Evolutionary conservation across 1,284 basidiomycete genomes (phyloP).

Genomic region (Baeospora myosura): DNA sequence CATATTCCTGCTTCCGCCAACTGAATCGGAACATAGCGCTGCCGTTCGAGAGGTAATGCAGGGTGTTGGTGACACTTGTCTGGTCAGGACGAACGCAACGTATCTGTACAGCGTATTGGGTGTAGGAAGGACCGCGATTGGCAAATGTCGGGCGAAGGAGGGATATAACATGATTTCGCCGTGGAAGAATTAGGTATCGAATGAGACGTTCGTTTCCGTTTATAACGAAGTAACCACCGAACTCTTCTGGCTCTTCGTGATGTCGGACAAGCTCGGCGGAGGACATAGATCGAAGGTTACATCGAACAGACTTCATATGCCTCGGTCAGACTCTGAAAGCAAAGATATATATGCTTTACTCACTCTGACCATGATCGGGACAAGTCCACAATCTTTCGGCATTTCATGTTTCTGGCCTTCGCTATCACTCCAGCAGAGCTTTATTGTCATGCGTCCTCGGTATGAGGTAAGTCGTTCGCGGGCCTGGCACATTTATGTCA

Average conservation of each 20-base stretch:
- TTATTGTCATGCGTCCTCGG: constrained; percentile 85
- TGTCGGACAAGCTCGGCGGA: constrained; percentile 83
- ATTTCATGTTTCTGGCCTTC: constrained; percentile 70
- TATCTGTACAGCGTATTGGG: constrained; percentile 90
- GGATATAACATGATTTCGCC: constrained; percentile 84
- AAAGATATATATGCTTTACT: constrained; percentile 25
- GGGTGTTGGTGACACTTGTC: constrained; percentile 87
- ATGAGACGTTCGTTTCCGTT: constrained; percentile 99
- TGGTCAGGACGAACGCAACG: constrained; percentile 91
- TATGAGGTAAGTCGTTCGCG: constrained; percentile 92
- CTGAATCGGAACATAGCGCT: constrained; percentile 93
- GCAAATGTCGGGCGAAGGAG: constrained; percentile 82
- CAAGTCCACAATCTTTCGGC: constrained; percentile 82
- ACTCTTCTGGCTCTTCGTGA: constrained; percentile 97
- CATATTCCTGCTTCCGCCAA: constrained; percentile 98
- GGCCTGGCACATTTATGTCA: constrained; percentile 44
- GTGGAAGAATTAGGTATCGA: constrained; percentile 90
- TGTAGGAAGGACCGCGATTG: constrained; percentile 93
- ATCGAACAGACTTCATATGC: constrained; percentile 78
- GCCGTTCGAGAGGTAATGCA: constrained; percentile 96
- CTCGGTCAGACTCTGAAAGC: constrained; percentile 1
- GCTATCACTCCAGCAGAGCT: constrained; percentile 79
- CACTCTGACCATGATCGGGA: constrained; percentile 96
- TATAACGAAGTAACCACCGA: constrained; percentile 97
- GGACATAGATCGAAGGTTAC: constrained; percentile 82